Percentiles rank a stretch among this genome's conserved stretches.
Evolutionary conservation across 73 alveolate genomes (phyloP).

Genomic region (Chromera velia): DNA sequence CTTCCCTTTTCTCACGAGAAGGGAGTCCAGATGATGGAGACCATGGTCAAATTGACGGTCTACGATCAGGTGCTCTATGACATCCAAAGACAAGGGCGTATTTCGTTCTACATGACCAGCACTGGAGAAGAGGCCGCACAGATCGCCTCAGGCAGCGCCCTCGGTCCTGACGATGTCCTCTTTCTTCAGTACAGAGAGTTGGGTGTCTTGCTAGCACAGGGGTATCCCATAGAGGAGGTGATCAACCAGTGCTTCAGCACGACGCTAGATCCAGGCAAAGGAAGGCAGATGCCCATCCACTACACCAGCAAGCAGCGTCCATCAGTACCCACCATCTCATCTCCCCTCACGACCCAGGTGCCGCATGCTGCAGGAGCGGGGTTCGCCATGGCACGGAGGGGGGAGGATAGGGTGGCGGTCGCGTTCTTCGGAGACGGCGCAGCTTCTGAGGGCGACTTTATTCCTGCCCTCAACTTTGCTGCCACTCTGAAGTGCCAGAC

Average conservation of each 20-base stretch:
- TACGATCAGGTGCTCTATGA: conserved; percentile 19
- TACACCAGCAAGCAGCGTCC: conserved; percentile 9
- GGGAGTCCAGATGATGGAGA: conserved; percentile 19
- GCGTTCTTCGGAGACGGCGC: conserved; percentile 80
- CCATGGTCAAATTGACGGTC: conserved; percentile 29
- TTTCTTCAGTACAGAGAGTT: conserved; percentile 73
- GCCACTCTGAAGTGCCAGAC: conserved; percentile 57
- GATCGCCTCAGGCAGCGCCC: conserved; percentile 63
- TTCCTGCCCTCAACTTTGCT: conserved; percentile 64
- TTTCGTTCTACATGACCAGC: conserved; percentile 71
- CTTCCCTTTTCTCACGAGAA: conserved; percentile 19
- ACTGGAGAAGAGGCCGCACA: conserved; percentile 72
- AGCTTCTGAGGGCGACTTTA: conserved; percentile 64
- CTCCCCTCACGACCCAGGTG: conserved; percentile 66
- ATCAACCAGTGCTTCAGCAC: conserved; percentile 59
- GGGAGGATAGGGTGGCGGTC: conserved; percentile 55
- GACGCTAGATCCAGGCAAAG: conserved; percentile 60
- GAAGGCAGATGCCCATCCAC: conserved; percentile 77
- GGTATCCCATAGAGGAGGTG: conserved; percentile 63
- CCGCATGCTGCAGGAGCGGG: conserved; percentile 75
- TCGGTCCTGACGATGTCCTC: conserved; percentile 45
- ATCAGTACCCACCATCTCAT: conserved; percentile 59
- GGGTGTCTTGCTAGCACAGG: conserved; percentile 64
- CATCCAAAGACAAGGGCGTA: conserved; percentile 47
- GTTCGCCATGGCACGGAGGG: conserved; percentile 50